Evolutionary conservation across 106 monocot species (phyloP), one percentile per base, ranked within the genome.

Genomic region (Apostasia ramifera): DNA sequence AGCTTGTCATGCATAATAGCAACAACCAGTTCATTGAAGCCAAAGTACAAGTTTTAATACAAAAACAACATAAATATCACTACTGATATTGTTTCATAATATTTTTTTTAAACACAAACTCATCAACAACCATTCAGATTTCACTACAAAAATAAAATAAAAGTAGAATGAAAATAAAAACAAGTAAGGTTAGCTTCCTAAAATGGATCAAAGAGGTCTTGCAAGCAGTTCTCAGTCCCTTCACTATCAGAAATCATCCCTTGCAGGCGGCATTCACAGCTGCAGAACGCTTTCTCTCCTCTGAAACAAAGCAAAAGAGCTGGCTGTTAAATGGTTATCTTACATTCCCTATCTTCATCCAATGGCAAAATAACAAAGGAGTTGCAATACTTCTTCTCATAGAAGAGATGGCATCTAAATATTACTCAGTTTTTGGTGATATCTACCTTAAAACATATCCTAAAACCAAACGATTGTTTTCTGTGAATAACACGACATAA

Each of bases 221-320:
- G 9, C 10, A 48, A 75, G 51, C 52, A 61, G 60, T 57, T 60
- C 9, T 60, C 68, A 43, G 42, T 59, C 14, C 13, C 60, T 15
- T 75, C 75, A 53, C 40, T 57, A 48, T 67, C 74, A 9, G 60
- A 67, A 7, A 68, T 14, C 67, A 75, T 75, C 67, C 51, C 75
- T 53, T 60, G 59, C 59, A 57, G n/a, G 9, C 75, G 75, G 67
- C 75, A 75, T 60, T 75, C 75, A 2, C 49, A 43, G 68, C 75
- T 75, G 60, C 75, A 75, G 40, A 75, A 75, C 10, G 75, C 75
- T 68, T 51, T 59, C 67, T 68, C 75, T 39, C 75, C 68, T 53
- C 68, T 68, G 56, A 75, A 55, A 54, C 0, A 52, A 58, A n/a
- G 13, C 9, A 15, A 5, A 58, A 58, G 37, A 58, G 11, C 9